A percentile compares a stretch with the other conserved stretches of the same genome.
Evolutionary conservation across 2,329 filamentous ascomycete genomes (phyloP).

Genomic region (Trichoderma sp.): DNA sequence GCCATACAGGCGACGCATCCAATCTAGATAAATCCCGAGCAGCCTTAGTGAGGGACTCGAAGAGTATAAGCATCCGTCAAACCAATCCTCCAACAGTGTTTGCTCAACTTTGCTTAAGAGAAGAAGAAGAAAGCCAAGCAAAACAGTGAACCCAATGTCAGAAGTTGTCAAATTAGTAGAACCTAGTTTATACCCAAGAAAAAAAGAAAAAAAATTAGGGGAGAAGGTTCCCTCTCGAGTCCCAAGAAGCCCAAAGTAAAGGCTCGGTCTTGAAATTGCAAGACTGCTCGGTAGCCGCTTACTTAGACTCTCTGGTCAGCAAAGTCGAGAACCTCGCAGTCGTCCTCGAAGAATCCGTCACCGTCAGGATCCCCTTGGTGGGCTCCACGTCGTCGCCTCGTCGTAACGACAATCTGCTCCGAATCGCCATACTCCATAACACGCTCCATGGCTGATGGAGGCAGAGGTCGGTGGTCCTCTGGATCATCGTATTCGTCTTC

Average conservation of each 20-base stretch:
- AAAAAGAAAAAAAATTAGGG: not conserved
- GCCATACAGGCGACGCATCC: slow-evolving; percentile 31
- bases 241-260: not conserved
- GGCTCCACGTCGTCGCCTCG: slow-evolving; percentile 64
- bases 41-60: slow-evolving; percentile 8
- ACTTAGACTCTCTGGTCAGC: slow-evolving; percentile 68
- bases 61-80: slow-evolving; percentile 22
- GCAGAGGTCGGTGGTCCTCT: slow-evolving; percentile 61
- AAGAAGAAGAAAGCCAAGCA: slow-evolving; percentile 18
- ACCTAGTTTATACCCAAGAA: slow-evolving; percentile 20
- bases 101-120: slow-evolving; percentile 18
- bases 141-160: slow-evolving; percentile 14
- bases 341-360: slow-evolving; percentile 87
- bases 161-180: slow-evolving; percentile 28
- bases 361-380: slow-evolving; percentile 57
- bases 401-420: slow-evolving; percentile 81
- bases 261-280: not conserved
- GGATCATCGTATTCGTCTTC: slow-evolving; percentile 56
- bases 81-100: slow-evolving; percentile 21
- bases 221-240: not conserved
- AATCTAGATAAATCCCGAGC: slow-evolving; percentile 32
- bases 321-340: slow-evolving; percentile 89
- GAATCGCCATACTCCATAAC: slow-evolving; percentile 62
- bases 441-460: slow-evolving; percentile 64
- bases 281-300: slow-evolving; percentile 28